Percentiles rank a stretch among this genome's conserved stretches.
These are phyloP conservation scores for Zalerion maritima DNA, from an alignment of 495 filamentous ascomycete genomes.

Conservation along the genomic window DNA sequence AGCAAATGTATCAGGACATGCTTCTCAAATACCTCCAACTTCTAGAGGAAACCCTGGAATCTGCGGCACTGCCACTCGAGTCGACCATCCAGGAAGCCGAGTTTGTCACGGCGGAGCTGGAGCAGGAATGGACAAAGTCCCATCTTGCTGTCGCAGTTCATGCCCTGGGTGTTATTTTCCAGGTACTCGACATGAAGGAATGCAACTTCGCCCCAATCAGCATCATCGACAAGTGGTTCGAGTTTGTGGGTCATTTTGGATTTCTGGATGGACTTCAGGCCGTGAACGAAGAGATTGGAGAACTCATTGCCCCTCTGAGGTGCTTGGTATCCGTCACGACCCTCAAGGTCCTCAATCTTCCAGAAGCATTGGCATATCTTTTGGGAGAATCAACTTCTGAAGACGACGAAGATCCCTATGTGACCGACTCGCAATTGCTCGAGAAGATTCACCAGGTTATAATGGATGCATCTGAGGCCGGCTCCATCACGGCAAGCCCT, in stretches of 20 bases:
- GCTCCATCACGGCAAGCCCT: conserved; percentile 41
- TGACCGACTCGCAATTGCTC: conserved; percentile 46
- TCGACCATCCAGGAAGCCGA: conserved; percentile 19
- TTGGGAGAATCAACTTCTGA: conserved; percentile 23
- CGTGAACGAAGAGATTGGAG: conserved; percentile 35
- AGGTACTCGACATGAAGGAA: conserved; percentile 43
- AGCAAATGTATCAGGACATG: conserved; percentile 22
- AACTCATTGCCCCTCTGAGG: conserved; percentile 47
- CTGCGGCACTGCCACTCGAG: no score
- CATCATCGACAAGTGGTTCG: conserved; percentile 55
- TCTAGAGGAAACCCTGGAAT: conserved; percentile 13
- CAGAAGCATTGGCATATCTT: conserved; percentile 29
- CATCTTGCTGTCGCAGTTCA: conserved; percentile 55
- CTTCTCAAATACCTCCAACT: conserved; percentile 21
- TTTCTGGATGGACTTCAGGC: conserved; percentile 48
- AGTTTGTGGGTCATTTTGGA: conserved; percentile 44
- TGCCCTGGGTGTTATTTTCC: conserved; percentile 57
- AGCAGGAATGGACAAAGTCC: conserved; percentile 46
- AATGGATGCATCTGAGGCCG: conserved; percentile 28
- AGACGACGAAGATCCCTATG: conserved; percentile 38
- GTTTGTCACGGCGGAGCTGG: conserved; percentile 31
- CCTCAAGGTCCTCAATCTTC: conserved; percentile 57
- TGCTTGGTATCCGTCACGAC: conserved; percentile 58
- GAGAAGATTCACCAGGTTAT: conserved; percentile 50
- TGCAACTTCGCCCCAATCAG: conserved; percentile 41